phyloP scores from a whole-genome alignment of 164 flowering plant species.

The Dillenia turbinata region DNA sequence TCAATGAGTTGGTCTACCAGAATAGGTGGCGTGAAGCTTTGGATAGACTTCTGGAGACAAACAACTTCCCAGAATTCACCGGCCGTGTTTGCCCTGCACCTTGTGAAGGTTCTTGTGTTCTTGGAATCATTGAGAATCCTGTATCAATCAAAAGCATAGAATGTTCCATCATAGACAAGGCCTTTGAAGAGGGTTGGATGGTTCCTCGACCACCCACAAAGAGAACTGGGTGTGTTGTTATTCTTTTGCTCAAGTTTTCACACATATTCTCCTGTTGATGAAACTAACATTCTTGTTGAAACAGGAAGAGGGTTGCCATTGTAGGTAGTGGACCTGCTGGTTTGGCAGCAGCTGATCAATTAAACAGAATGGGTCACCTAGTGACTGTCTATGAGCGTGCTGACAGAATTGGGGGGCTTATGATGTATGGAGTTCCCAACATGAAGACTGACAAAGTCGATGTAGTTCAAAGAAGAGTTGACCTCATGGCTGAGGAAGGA shows the following conservation, averaged over 20 bases:
- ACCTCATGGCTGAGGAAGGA: constrained; percentile 93
- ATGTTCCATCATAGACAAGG: constrained; percentile 96
- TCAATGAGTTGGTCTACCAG: constrained; percentile 94
- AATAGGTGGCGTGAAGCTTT: constrained; percentile 99
- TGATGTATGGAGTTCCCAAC: constrained; percentile 99
- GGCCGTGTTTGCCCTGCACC: constrained; percentile 99
- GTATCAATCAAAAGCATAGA: constrained; percentile 96
- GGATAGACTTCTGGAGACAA: constrained; percentile 91
- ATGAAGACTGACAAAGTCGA: constrained; percentile 95
- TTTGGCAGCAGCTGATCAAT: constrained; percentile 97
- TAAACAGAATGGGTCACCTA: constrained; percentile 83
- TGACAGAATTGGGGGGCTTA: constrained; percentile 94
- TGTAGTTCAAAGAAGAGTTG: constrained; percentile 83
- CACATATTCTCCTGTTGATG: not conserved
- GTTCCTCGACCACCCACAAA: constrained; percentile 83
- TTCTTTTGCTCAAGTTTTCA: no score
- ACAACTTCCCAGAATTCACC: constrained; percentile 98
- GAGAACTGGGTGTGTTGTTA: constrained; percentile 74
- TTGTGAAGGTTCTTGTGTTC: constrained; percentile 99
- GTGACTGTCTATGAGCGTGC: constrained; percentile 97
- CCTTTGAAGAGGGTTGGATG: constrained; percentile 99
- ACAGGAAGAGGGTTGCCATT: constrained; percentile 84
- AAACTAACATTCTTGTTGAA: constrained; percentile 1
- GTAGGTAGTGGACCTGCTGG: constrained; percentile 99
- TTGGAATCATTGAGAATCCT: constrained; percentile 97